Base-by-base conservation (phyloP, 2,329 filamentous ascomycete species). In the Nemania sp. region DNA sequence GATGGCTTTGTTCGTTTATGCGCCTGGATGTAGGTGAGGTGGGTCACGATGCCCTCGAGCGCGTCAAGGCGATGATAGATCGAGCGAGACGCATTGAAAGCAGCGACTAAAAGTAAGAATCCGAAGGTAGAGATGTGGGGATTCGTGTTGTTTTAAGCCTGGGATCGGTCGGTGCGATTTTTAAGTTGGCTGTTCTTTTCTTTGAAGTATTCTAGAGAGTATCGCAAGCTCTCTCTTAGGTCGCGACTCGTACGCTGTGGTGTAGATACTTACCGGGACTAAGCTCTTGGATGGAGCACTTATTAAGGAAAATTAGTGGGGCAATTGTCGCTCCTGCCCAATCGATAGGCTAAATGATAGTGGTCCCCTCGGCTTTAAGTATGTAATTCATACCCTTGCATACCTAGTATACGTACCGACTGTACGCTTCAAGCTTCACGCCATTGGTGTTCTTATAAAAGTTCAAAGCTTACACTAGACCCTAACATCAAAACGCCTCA, bases 41-140 rank as follows among this genome's bases (percentile, higher is more conserved):
- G 27, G 27, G 6, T 56, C 62, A 38, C 58, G 35, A 64, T 53
- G 51, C 58, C 10, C 22, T 58, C 35, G 43, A 62, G 49, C 69
- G 67, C 66, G 69, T 67, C 63, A 67, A 45, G 5, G 24, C 38
- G 35, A 27, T 29, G 56, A 43, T 26, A n/a, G 32, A 35, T 26
- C 15, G 11, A 15, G 8, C 8, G 24, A 49, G 6, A 51, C 27
- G 58, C 38, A 63, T 66, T 20, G 35, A n/a, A 51, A 29, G 20
- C 53, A 52, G 45, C 18, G n/a, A n/a, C 11, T 6, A 6, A 22
- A 20, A 29, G 35, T 4, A 1, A 26, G 11, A 18, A 10, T 7
- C 11, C 11, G 32, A 24, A 11, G 41, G n/a, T 1, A 29, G 20
- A 24, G 18, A 13, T 10, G 2, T 43, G 20, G 13, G 4, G 20